Base-by-base conservation (phyloP, 805 yeast species). In the Ogataea polymorpha region DNA sequence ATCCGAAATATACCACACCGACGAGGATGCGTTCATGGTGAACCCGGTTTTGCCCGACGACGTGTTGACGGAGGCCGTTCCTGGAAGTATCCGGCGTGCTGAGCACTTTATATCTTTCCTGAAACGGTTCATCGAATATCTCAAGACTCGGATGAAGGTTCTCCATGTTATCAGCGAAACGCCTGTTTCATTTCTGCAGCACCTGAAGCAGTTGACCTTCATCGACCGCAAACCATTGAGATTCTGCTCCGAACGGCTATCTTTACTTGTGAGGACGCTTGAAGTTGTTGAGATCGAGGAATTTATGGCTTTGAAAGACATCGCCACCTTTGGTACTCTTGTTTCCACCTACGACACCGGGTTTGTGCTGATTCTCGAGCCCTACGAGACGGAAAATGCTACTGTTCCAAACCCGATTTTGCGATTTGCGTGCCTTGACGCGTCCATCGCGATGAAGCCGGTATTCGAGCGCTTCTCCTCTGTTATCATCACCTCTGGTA, bases 121-220 rank as follows among this genome's bases (percentile, higher is more conserved):
- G 61, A 87, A 90, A 56, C 71, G 99, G 49, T 86, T 93, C 52
- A 86, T 93, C 23, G 99, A 93, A 58, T 93, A 93, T 64, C 68
- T 93, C 55, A 93, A 91, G 57, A 91, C 97, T 3, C 79, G 99
- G 65, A 93, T 93, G 98, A 95, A 93, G 67, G 96, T 93, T 3
- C 66, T 95, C 36, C 96, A 91, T 67, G 99, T 93, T 26, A 89
- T 93, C 31, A 87, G 96, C n/a, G 99, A 93, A 61, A 93, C 99
- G 0, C 99, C 99, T 0, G 77, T 80, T 4, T 88, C 96, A 24
- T 93, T 93, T 56, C 64, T 93, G 44, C 95, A 87, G 58, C 99
- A 93, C 70, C 67, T 95, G 58, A 90, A 91, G 59, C 96, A 91
- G 44, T 66, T 93, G 35, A 93, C 99, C 1, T 93, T 80, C 56